Base-by-base conservation (phyloP, 257 asterid genomes). In the Scutellaria minor region DNA sequence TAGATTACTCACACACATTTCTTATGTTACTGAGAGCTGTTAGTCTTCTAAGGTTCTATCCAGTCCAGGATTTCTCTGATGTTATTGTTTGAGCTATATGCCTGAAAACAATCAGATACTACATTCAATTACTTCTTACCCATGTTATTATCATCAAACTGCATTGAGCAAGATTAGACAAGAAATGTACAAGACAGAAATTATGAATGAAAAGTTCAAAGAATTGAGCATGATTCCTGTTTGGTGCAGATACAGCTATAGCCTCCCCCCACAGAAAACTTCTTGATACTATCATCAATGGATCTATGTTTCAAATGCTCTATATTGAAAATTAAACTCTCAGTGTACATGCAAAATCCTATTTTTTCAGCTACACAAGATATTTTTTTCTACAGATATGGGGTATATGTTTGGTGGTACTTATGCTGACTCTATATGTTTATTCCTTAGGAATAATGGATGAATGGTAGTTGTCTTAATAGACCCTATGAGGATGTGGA, bases 21-120 rank as follows among this genome's bases (percentile, higher is more conserved):
- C 41, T 39, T 37, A 37, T 7, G 46, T 77, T 64, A 71, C 68
- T 56, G 80, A 70, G 44, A 66, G 18, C 74, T 70, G 57, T 63
- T 48, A 67, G 68, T 67, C 62, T 53, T 63, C 58, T 40, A 24
- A 39, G 27, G 73, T 55, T 18, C 74, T 70, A 18, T 18, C 74
- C 74, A 18, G 13, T 4, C 11, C 47, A 57, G 40, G 58, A 59
- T 66, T 59, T 66, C 55, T 37, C 66, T 40, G 14, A 37, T 40
- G 31, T 71, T 40, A 52, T 44, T 52, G 50, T 74, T 41, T 60
- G 68, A 70, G 64, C 60, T 70, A 45, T 46, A 31, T 81, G 74
- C 37, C 66, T 72, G 50, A 48, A 18, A 64, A 56, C 66, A 47
- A 61, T 64, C 9, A 44, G 46, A 31, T 52, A 24, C 40, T 55